Percentiles rank a stretch among this genome's conserved stretches.
These are phyloP conservation scores for Plantago ovata DNA, from an alignment of 257 asterid species.

Conservation along the genomic window DNA sequence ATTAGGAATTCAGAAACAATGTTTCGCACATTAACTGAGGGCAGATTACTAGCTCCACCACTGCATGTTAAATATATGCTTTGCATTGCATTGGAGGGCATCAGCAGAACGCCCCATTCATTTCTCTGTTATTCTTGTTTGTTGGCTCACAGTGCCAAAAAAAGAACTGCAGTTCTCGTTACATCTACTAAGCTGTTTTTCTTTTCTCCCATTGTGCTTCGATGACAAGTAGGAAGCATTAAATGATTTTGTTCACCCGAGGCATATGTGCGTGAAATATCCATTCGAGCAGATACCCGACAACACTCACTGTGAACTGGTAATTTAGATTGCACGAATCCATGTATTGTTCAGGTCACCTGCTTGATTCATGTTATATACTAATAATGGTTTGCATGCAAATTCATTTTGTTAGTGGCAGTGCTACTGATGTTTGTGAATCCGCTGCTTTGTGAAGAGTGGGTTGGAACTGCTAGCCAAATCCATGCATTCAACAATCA, in stretches of 20 bases:
- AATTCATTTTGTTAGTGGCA: neutral
- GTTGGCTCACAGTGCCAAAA: neutral
- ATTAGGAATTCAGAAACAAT: too few species aligned
- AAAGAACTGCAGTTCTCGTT: neutral
- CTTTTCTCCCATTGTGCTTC: neutral
- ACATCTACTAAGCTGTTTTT: neutral
- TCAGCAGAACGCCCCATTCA: too few species aligned
- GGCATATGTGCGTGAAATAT: neutral
- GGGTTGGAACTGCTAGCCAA: neutral
- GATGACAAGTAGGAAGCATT: neutral
- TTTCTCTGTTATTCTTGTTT: too few species aligned
- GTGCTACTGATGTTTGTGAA: conserved; percentile 5
- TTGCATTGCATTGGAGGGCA: too few species aligned
- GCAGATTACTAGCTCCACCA: too few species aligned
- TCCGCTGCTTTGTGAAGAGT: neutral
- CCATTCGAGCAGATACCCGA: neutral
- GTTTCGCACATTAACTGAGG: too few species aligned
- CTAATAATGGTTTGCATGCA: neutral
- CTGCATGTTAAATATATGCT: too few species aligned
- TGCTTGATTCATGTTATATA: neutral
- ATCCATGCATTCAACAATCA: neutral
- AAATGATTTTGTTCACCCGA: neutral
- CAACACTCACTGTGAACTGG: neutral
- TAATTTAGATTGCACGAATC: too few species aligned
- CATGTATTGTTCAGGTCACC: too few species aligned